Base-by-base conservation (phyloP, 2,329 filamentous ascomycete species). In the Phialophora chinensis region DNA sequence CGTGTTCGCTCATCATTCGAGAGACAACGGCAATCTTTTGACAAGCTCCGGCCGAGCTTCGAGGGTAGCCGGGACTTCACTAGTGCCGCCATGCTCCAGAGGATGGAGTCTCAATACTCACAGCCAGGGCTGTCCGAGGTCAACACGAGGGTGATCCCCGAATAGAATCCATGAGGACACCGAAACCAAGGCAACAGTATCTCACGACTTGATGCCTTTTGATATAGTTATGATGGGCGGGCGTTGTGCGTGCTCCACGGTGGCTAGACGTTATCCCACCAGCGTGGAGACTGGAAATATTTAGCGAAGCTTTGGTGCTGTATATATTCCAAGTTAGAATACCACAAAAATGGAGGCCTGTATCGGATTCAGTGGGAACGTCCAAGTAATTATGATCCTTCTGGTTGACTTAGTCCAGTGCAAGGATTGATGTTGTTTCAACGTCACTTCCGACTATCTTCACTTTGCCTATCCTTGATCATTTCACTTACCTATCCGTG, bases 61-160 rank as follows among this genome's bases (percentile, higher is more conserved):
- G 94, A 97, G 79, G 88, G 88, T 44, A 95, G 90, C 77, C 91
- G 88, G 73, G 95, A 98, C 74, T 97, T 97, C 75, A 97, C 94
- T 0, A 93, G 91, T 31, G 93, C 93, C 14, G 92, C 92, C 44
- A 88, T 94, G 76, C 81, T 99, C 71, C 90, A 89, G 56, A 86
- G 93, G 69, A 87, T 97, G 71, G 95, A 97, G 81, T 93, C 91
- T 27, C 87, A 84, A 58, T 86, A 87, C 62, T 88, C 85, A 23
- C 74, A 78, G 47, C 66, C 67, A 8, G 66, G 63, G 52, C 63
- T 67, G 25, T 66, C 66, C 11, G 44, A 66, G 33, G 62, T 63
- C 56, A 60, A 66, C 38, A 68, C 68, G 49, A 67, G 67, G 33
- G 65, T 60, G 57, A 68, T 63, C 14, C 63, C 66, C 12, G 70